phyloP scores from a whole-genome alignment of 345 rosid species.

The Eucalyptus cladocalyx region DNA sequence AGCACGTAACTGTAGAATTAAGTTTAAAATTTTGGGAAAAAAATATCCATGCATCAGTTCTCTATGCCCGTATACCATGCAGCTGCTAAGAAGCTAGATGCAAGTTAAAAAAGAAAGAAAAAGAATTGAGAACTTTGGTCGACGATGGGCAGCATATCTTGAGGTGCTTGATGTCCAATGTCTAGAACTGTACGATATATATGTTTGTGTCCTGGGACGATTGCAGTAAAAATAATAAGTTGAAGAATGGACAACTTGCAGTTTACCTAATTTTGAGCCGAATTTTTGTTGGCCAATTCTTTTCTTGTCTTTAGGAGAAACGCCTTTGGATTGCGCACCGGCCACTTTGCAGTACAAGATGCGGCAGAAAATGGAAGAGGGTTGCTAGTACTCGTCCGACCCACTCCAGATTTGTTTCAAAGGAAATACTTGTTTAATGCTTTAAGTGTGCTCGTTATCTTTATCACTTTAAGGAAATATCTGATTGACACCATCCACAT shows the following conservation, averaged over 20 bases:
- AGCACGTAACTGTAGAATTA: background rate
- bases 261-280: background rate
- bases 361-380: constrained; percentile 47
- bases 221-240: background rate
- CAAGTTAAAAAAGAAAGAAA: background rate
- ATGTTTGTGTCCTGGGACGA: background rate
- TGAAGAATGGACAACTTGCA: background rate
- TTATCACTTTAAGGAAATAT: background rate
- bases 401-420: background rate
- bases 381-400: background rate
- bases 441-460: background rate
- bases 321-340: constrained; percentile 86
- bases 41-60: background rate
- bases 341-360: constrained; percentile 81
- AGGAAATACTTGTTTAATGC: background rate
- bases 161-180: background rate
- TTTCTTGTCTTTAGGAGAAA: constrained; percentile 46
- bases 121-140: background rate
- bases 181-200: background rate
- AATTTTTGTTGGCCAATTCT: background rate
- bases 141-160: background rate
- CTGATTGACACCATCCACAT: background rate
- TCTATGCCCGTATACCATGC: background rate
- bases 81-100: background rate
- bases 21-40: background rate